These are phyloP conservation scores for Pogostemon cablin DNA, from an alignment of 257 asterid genomes.

Conservation along the genomic window DNA sequence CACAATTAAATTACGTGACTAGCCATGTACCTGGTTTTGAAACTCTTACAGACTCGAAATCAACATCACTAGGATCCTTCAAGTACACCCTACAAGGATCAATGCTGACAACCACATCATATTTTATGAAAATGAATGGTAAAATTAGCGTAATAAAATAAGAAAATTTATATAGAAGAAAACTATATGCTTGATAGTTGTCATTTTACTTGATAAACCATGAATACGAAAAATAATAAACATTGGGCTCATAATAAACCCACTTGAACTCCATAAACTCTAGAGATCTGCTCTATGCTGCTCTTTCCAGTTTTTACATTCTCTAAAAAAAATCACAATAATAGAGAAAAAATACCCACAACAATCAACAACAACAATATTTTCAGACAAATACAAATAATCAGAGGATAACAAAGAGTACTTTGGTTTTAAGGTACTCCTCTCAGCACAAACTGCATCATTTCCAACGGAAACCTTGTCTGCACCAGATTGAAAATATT, in stretches of 20 bases:
- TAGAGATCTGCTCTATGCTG: constrained; percentile 90
- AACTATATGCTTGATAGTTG: constrained; percentile 4
- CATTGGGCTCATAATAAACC: not conserved
- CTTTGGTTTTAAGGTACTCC: constrained; percentile 80
- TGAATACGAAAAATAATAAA: not conserved
- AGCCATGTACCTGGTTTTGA: constrained; percentile 65
- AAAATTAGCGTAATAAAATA: too few species aligned
- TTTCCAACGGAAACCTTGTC: constrained; percentile 96
- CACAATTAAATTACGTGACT: too few species aligned
- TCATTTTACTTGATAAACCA: too few species aligned
- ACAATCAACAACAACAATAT: not conserved
- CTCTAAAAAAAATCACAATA: constrained; percentile 21
- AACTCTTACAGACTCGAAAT: constrained; percentile 67
- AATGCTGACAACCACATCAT: constrained; percentile 98
- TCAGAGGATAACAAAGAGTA: constrained; percentile 32
- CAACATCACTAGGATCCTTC: constrained; percentile 71
- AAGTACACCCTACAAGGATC: constrained; percentile 88
- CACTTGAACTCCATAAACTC: constrained; percentile 96
- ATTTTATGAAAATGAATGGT: constrained; percentile 20
- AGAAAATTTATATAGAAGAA: not conserved
- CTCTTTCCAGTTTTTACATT: constrained; percentile 90
- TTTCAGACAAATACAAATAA: constrained; percentile 1
- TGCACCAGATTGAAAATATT: constrained; percentile 96
- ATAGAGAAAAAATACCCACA: not conserved
- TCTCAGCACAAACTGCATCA: constrained; percentile 97